phyloP scores from a whole-genome alignment of 306 rosid genomes.

The Ziziphus jujuba region DNA sequence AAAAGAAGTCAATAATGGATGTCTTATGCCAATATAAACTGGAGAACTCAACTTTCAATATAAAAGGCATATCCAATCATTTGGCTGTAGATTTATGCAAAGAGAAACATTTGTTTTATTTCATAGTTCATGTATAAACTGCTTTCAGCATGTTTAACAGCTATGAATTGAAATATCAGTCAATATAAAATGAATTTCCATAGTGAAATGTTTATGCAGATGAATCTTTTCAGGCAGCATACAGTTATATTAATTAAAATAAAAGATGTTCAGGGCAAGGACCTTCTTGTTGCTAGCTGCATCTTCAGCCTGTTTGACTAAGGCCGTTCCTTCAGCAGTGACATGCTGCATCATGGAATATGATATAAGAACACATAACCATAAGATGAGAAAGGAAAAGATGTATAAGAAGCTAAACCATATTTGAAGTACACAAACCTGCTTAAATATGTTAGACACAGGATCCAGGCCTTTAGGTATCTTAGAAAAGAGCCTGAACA shows the following conservation, averaged over 20 bases:
- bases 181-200: not conserved
- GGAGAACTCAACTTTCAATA: too few species aligned
- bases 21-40: too few species aligned
- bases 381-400: not conserved
- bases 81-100: too few species aligned
- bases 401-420: constrained; percentile 7
- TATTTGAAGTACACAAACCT: constrained; percentile 46
- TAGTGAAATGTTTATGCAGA: not conserved
- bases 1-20: too few species aligned
- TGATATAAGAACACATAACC: too few species aligned
- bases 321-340: constrained; percentile 87
- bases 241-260: not conserved
- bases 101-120: not conserved
- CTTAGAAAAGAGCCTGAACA: constrained; percentile 98
- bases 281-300: constrained; percentile 95
- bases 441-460: constrained; percentile 82
- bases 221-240: constrained; percentile 7
- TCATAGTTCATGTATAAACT: not conserved
- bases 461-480: constrained; percentile 90
- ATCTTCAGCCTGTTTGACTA: constrained; percentile 96
- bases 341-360: constrained; percentile 66
- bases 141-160: not conserved
- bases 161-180: not conserved
- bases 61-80: too few species aligned
- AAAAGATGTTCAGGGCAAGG: constrained; percentile 19